Conservation (phyloP, 2,329 filamentous ascomycete species). For the Verticillium zaregamsianum region DNA sequence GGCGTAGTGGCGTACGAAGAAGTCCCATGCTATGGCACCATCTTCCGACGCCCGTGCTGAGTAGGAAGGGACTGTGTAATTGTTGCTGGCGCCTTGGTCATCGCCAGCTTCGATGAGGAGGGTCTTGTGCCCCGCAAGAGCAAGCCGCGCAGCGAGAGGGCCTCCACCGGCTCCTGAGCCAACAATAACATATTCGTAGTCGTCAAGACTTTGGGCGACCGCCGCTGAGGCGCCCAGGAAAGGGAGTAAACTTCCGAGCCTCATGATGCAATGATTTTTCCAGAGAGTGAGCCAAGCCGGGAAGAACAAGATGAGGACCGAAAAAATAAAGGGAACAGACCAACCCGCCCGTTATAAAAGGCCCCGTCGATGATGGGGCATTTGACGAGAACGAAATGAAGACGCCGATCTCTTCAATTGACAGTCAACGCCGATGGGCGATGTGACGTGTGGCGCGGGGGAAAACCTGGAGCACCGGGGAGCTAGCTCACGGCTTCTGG, state of each 20-base stretch:
- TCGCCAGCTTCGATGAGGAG: constrained; percentile 59
- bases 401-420: neutral
- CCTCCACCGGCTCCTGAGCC: constrained; percentile 57
- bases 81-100: constrained; percentile 43
- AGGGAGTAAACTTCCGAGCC: constrained; percentile 7
- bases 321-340: neutral
- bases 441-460: neutral
- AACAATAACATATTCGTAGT: constrained; percentile 60
- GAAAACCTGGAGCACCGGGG: neutral
- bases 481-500: neutral
- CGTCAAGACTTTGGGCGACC: constrained; percentile 18
- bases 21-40: constrained; percentile 56
- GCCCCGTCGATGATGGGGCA: neutral
- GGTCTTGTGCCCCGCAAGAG: constrained; percentile 53
- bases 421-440: neutral
- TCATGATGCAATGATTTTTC: neutral
- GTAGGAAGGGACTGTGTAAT: constrained; percentile 51
- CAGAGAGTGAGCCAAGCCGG: neutral
- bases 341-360: neutral
- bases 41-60: constrained; percentile 51
- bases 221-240: constrained; percentile 15
- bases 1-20: constrained; percentile 58
- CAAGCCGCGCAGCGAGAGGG: constrained; percentile 54
- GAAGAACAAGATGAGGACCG: too few relatives aligned
- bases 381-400: neutral